These are phyloP conservation scores for Suillus variegatus DNA, from an alignment of 768 basidiomycete genomes.

Conservation along the genomic window DNA sequence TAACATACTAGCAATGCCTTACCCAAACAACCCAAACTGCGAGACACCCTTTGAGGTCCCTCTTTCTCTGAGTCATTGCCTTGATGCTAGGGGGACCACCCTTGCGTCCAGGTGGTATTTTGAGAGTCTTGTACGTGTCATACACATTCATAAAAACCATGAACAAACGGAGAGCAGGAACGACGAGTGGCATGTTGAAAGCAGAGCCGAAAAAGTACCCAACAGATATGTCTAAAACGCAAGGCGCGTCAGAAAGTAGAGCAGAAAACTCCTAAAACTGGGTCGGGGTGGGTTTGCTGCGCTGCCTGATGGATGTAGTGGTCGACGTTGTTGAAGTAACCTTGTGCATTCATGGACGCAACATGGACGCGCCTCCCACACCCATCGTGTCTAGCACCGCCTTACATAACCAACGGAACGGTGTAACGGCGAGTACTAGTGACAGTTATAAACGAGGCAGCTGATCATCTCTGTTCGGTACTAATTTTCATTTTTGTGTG, in stretches of 20 bases:
- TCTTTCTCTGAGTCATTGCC: slow-evolving; percentile 73
- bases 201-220: slow-evolving; percentile 5
- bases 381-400: slow-evolving; percentile 14
- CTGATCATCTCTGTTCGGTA: neutral
- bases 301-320: slow-evolving; percentile 16
- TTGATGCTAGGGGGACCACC: slow-evolving; percentile 64
- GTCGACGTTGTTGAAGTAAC: slow-evolving; percentile 9
- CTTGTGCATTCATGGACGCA: neutral
- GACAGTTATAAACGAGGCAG: neutral
- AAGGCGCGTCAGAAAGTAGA: slow-evolving; percentile 1
- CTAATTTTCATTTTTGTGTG: neutral
- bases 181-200: slow-evolving; percentile 62
- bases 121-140: slow-evolving; percentile 83
- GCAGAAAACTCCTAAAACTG: slow-evolving; percentile 7
- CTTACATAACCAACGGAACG: slow-evolving; percentile 23
- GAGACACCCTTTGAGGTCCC: slow-evolving; percentile 83
- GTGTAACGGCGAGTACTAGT: too few relatives aligned
- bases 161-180: slow-evolving; percentile 63
- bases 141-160: slow-evolving; percentile 81
- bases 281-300: slow-evolving; percentile 10
- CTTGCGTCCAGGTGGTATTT: slow-evolving; percentile 52
- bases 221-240: slow-evolving; percentile 13
- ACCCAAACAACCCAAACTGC: slow-evolving; percentile 90
- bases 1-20: slow-evolving; percentile 23
- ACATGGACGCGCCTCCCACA: slow-evolving; percentile 9